phyloP scores from a whole-genome alignment of 2,329 filamentous ascomycete genomes.

The Xylaria sp. region DNA sequence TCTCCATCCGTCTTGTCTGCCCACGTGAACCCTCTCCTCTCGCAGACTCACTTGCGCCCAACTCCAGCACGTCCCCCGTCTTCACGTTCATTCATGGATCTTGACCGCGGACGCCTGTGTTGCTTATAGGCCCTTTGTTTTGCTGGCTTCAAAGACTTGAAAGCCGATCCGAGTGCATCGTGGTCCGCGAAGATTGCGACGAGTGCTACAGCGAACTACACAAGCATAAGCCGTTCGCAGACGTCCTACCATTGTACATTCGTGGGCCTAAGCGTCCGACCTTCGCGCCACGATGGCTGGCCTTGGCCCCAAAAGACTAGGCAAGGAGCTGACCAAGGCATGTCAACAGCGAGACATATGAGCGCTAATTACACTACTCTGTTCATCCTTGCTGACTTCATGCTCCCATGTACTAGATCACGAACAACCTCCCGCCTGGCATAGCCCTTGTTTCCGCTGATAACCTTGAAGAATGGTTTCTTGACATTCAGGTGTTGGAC shows the following conservation, averaged over 20 bases:
- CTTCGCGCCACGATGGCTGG: slow-evolving; percentile 49
- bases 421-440: slow-evolving; percentile 68
- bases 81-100: slow-evolving; percentile 29
- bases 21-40: slow-evolving; percentile 23
- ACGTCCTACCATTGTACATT: slow-evolving; percentile 16
- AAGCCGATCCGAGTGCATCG: slow-evolving; percentile 7
- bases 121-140: slow-evolving; percentile 30
- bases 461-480: slow-evolving; percentile 86
- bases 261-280: slow-evolving; percentile 8
- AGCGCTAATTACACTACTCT: slow-evolving; percentile 8
- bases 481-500: slow-evolving; percentile 93
- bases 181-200: neutral
- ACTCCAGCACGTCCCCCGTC: neutral
- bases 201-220: neutral
- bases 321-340: slow-evolving; percentile 70
- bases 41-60: slow-evolving; percentile 13
- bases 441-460: slow-evolving; percentile 85
- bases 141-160: slow-evolving; percentile 7
- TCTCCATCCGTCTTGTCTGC: slow-evolving; percentile 21
- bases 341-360: slow-evolving; percentile 3
- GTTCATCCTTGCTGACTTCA: slow-evolving; percentile 12
- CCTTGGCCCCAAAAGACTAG: slow-evolving; percentile 66
- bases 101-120: slow-evolving; percentile 24
- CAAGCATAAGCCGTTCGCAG: slow-evolving; percentile 10
- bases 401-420: slow-evolving; percentile 56